Conservation (phyloP, 2,329 filamentous ascomycete species). For the Xenoacremonium recifei region DNA sequence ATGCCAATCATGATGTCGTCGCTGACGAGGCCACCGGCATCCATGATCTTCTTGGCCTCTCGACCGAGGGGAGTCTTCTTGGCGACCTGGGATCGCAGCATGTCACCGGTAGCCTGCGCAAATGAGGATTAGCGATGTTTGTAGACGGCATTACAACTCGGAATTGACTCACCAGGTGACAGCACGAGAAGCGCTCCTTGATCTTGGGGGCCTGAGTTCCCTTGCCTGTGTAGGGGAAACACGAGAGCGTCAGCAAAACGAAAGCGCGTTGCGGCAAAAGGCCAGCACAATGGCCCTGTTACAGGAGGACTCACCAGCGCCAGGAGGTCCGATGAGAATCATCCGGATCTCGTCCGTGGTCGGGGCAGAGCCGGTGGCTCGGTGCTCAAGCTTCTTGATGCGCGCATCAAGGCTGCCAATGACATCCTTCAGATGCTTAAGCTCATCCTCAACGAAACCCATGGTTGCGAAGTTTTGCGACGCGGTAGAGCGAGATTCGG, state of each 20-base stretch:
- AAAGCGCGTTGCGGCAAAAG: slow-evolving; percentile 3
- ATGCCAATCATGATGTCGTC: slow-evolving; percentile 99
- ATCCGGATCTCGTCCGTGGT: slow-evolving; percentile 76
- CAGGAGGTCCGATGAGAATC: slow-evolving; percentile 96
- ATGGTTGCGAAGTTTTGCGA: slow-evolving; percentile 54
- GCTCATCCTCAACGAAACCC: slow-evolving; percentile 83
- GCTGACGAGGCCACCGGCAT: slow-evolving; percentile 93
- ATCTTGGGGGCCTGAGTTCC: slow-evolving; percentile 97
- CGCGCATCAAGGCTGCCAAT: slow-evolving; percentile 82
- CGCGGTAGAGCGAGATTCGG: slow-evolving; percentile 15
- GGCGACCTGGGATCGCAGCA: slow-evolving; percentile 96
- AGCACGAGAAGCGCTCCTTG: slow-evolving; percentile 97
- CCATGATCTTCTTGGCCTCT: slow-evolving; percentile 99
- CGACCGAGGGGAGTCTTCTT: slow-evolving; percentile 93
- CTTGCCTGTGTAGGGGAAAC: slow-evolving; percentile 67
- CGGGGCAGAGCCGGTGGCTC: slow-evolving; percentile 55
- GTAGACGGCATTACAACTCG: slow-evolving; percentile 3
- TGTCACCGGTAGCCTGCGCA: slow-evolving; percentile 88
- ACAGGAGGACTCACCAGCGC: slow-evolving; percentile 70
- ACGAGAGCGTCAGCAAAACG: slow-evolving; percentile 15
- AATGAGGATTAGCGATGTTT: slow-evolving; percentile 14
- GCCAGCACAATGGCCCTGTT: slow-evolving; percentile 1
- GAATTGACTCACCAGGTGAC: slow-evolving; percentile 75
- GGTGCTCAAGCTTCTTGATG: slow-evolving; percentile 80
- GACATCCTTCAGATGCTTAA: slow-evolving; percentile 81